Evolutionary conservation across 1,284 basidiomycete species (phyloP), one percentile per base, ranked within the genome.

Genomic region (Porogramme epimiltina): DNA sequence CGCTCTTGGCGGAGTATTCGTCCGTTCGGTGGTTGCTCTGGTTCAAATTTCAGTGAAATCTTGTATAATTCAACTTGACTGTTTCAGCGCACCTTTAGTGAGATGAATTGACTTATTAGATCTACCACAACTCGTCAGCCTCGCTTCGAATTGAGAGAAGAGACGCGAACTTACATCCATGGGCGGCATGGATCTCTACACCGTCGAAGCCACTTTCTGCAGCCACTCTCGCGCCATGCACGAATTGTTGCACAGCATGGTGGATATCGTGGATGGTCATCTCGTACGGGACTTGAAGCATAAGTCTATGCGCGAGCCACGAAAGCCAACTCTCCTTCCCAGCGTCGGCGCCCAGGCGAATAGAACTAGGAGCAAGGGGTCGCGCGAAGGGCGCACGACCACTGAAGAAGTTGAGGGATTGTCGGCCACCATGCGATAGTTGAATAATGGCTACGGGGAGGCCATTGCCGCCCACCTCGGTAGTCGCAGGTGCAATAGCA

Each of bases 141-240:
- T 18, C 23, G 31, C 34, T 9, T 20, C 1, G 43, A 50, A 25
- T 39, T 26, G 13, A 47, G 3, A 13, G 6, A 31, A 8, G 8
- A 22, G 2, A 25, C 23, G 22, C 40, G 28, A 10, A 69, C 89
- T 72, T 51, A 90, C 90, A 95, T 23, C 94, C 94, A 72, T 97
- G 95, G 2, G 90, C 89, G 26, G 81, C 89, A 70, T 98, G 95
- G 19, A 98, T 59, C 65, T 98, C 85, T 11, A 97, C 74, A 0
- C 95, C 95, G 61, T 97, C 92, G 66, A 95, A 97, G 0, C 93
- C 93, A 23, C 89, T 76, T 47, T 80, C 69, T 16, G 78, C 69
- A 13, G 92, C 91, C 28, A 90, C 64, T 47, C 73, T 67, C 1
- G 93, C 91, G 2, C 86, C 91, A 42, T 75, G 73, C 2, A 89